phyloP scores from a whole-genome alignment of 2,329 filamentous ascomycete species.

The Diaporthe batatas region DNA sequence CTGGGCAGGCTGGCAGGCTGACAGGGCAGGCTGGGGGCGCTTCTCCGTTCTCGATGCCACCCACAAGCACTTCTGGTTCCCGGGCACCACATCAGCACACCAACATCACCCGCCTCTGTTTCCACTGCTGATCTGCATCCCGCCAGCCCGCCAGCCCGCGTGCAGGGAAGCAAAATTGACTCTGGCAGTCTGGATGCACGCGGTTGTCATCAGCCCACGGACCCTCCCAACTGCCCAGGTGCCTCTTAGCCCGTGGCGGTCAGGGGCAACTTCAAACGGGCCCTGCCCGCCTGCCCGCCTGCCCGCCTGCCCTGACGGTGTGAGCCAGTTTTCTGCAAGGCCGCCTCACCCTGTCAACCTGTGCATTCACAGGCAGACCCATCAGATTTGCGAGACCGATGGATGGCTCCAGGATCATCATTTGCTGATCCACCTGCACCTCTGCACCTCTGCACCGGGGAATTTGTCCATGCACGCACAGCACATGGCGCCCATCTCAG shows the following conservation, averaged over 20 bases:
- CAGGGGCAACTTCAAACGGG: slow-evolving; percentile 24
- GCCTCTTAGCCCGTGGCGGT: slow-evolving; percentile 4
- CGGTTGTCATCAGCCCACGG: slow-evolving; percentile 28
- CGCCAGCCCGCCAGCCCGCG: no score
- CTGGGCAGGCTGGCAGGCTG: background rate
- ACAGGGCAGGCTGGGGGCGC: background rate
- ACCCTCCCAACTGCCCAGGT: background rate
- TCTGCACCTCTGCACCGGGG: slow-evolving; percentile 8
- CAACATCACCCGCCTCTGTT: slow-evolving; percentile 16
- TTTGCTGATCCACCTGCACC: slow-evolving; percentile 5
- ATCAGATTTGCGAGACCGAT: slow-evolving; percentile 33
- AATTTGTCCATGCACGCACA: slow-evolving; percentile 13
- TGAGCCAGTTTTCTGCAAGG: no score
- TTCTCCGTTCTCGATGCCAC: slow-evolving; percentile 14
- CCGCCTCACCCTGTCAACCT: background rate
- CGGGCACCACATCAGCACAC: slow-evolving; percentile 12
- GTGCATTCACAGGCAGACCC: background rate
- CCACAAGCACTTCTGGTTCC: background rate
- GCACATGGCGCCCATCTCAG: background rate
- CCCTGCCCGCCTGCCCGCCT: background rate
- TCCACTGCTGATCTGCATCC: slow-evolving; percentile 22
- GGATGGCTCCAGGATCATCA: slow-evolving; percentile 14
- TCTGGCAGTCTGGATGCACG: slow-evolving; percentile 25
- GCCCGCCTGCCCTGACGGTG: no score
- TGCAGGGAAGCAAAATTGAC: slow-evolving; percentile 1